Percentiles rank a stretch among this genome's conserved stretches.
Evolutionary conservation across 139 green algal species (phyloP).

Genomic region (Volvox africanus): DNA sequence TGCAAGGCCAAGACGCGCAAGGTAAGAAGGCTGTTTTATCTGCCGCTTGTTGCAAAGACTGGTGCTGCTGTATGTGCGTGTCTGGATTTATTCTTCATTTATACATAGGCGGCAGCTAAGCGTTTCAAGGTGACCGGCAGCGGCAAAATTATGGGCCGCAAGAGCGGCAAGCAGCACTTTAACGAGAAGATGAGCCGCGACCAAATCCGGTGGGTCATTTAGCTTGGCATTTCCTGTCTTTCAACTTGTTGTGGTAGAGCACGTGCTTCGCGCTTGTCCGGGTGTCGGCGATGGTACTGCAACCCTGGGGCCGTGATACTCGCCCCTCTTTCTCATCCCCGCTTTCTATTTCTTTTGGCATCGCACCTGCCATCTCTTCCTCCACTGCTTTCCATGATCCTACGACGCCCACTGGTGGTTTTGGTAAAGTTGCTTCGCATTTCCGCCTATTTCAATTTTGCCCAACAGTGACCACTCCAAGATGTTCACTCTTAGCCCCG

Average conservation of each 20-base stretch:
- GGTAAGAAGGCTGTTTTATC: slow-evolving; percentile 46
- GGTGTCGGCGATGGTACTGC: no score
- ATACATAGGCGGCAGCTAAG: slow-evolving; percentile 83
- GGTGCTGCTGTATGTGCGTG: no score
- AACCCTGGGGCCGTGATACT: no score
- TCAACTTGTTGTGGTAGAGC: not conserved
- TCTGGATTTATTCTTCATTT: no score
- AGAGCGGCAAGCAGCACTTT: slow-evolving; percentile 92
- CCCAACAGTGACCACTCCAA: slow-evolving; percentile 37
- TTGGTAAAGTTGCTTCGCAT: no score
- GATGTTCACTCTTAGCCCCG: slow-evolving; percentile 12
- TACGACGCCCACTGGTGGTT: not conserved
- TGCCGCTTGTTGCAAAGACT: no score
- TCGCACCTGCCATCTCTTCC: not conserved
- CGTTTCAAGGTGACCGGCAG: slow-evolving; percentile 86
- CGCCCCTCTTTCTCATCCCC: no score
- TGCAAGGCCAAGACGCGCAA: slow-evolving; percentile 86
- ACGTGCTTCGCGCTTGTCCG: no score
- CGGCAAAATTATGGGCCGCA: slow-evolving; percentile 86
- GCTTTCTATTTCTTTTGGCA: not conserved
- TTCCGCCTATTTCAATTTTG: no score
- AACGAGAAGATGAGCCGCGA: slow-evolving; percentile 87
- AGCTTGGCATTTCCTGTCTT: not conserved
- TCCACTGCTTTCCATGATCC: not conserved
- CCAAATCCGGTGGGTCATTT: slow-evolving; percentile 52